Percentiles rank a stretch among this genome's conserved stretches.
phyloP scores from a whole-genome alignment of 257 asterid species.

The Primulina tabacum region DNA sequence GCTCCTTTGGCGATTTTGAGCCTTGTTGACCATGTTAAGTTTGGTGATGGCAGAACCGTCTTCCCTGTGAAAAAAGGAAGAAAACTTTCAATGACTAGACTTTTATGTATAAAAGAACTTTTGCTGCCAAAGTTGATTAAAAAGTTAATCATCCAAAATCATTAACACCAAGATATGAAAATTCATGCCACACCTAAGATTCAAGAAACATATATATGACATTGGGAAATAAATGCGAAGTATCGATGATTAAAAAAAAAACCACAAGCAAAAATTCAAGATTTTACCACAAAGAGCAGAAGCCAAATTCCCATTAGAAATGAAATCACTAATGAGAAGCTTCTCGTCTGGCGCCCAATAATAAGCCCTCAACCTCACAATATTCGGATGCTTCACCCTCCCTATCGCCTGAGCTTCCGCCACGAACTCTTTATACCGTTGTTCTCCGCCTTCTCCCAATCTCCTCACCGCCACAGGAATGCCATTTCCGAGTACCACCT shows the following conservation, averaged over 20 bases:
- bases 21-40: constrained; percentile 69
- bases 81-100: background rate
- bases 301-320: constrained; percentile 85
- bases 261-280: constrained; percentile 1
- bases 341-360: constrained; percentile 96
- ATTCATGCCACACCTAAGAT: background rate
- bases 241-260: background rate
- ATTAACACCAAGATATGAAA: constrained; percentile 7
- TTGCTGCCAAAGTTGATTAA: background rate
- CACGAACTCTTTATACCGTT: constrained; percentile 82
- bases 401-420: constrained; percentile 91
- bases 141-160: constrained; percentile 4
- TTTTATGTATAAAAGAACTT: background rate
- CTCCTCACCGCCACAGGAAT: constrained; percentile 92
- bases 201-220: background rate
- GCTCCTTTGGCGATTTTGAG: constrained; percentile 67
- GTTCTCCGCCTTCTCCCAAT: constrained; percentile 94
- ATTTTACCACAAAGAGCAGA: constrained; percentile 77
- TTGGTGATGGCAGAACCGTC: constrained; percentile 54
- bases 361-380: constrained; percentile 85
- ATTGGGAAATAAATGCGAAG: background rate
- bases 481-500: constrained; percentile 93
- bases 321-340: constrained; percentile 93
- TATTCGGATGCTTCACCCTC: constrained; percentile 80
- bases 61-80: constrained; percentile 46